Evolutionary conservation across 202 grass and related monocot genomes (phyloP).

Genomic region (Schoenoplectus triqueter): DNA sequence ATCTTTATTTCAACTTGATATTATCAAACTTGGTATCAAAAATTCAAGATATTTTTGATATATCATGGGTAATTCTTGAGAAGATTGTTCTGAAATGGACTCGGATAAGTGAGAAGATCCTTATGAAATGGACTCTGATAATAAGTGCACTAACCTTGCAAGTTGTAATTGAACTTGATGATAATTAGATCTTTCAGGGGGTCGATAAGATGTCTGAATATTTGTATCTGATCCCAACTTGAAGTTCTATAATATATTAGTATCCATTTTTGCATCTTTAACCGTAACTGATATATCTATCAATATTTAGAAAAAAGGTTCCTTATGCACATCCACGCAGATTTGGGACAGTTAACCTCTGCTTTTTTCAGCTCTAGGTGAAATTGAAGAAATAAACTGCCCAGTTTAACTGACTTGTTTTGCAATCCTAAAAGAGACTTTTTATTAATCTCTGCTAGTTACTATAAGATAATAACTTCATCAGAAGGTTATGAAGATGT

Average conservation of each 20-base stretch:
- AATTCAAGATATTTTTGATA: too few species aligned
- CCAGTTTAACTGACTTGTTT: constrained; percentile 11
- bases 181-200: background rate
- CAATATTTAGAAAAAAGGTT: background rate
- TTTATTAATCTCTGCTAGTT: constrained; percentile 51
- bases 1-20: too few species aligned
- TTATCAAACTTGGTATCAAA: too few species aligned
- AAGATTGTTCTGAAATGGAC: too few species aligned
- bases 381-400: constrained; percentile 1
- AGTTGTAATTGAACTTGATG: too few species aligned
- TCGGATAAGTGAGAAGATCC: too few species aligned
- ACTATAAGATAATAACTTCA: constrained; percentile 93
- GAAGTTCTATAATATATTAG: background rate
- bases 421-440: constrained; percentile 13
- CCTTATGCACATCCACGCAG: background rate
- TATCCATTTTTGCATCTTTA: background rate
- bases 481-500: constrained; percentile 77
- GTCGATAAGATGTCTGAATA: background rate
- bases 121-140: background rate
- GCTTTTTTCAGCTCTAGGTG: background rate
- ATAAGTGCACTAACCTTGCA: background rate
- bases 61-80: too few species aligned
- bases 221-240: background rate
- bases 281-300: background rate
- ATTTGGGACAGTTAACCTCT: background rate